These are phyloP conservation scores for Coelastrella sp. DNA, from an alignment of 139 green algal species.

Conservation along the genomic window DNA sequence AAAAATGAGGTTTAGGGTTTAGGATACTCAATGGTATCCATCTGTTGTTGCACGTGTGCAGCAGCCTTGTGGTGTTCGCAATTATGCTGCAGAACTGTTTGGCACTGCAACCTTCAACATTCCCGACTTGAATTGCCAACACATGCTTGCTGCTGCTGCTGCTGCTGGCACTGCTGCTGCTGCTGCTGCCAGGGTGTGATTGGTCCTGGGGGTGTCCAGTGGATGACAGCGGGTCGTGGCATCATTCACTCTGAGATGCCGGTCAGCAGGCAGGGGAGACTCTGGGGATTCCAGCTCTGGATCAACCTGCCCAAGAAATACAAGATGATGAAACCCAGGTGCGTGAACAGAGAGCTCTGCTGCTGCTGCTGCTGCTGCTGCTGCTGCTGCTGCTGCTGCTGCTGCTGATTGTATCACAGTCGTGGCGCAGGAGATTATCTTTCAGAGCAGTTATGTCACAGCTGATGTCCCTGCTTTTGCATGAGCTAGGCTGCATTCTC, in stretches of 20 bases:
- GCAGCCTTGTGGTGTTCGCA: too few relatives aligned
- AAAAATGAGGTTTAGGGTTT: too few relatives aligned
- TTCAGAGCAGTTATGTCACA: too few relatives aligned
- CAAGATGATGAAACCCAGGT: conserved; percentile 89
- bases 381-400: not conserved
- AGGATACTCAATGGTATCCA: too few relatives aligned
- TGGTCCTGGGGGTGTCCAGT: conserved; percentile 89
- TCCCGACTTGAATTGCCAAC: not conserved
- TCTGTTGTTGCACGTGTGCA: too few relatives aligned
- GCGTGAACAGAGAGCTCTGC: not conserved
- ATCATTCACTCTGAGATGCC: conserved; percentile 94
- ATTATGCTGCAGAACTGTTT: too few relatives aligned
- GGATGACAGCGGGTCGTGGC: conserved; percentile 85
- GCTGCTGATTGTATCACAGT: not conserved
- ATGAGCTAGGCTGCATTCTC: too few relatives aligned
- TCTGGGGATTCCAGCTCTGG: conserved; percentile 94
- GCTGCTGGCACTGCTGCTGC: not conserved
- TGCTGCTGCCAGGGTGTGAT: conserved; percentile 75
- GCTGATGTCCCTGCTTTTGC: too few relatives aligned
- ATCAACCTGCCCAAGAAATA: conserved; percentile 89
- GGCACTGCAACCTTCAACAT: not conserved
- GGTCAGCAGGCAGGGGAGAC: conserved; percentile 64
- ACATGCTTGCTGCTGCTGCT: not conserved
- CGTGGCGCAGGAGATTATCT: too few relatives aligned
- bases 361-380: conserved; percentile 8